Conservation (phyloP, 805 yeast genomes). For the Nakazawaea ambrosiae region DNA sequence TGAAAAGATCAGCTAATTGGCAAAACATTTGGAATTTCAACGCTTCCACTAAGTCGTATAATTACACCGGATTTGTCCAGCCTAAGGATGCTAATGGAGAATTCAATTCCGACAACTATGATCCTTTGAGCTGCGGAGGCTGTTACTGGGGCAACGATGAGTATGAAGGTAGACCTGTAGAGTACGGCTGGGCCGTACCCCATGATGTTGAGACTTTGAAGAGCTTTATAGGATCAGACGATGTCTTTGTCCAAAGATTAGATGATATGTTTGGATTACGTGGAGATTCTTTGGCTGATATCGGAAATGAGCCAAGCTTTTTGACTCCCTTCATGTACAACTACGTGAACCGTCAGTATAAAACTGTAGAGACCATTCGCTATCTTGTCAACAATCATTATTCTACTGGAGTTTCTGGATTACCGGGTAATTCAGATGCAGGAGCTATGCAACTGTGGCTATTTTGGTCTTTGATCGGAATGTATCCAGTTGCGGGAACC, state of each 20-base stretch:
- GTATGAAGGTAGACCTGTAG: conserved; percentile 27
- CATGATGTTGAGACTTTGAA: conserved; percentile 25
- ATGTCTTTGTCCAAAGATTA: conserved; percentile 20
- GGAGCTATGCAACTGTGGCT: conserved; percentile 33
- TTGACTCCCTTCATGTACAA: conserved; percentile 28
- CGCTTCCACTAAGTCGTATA: conserved; percentile 14
- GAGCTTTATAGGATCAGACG: conserved; percentile 21
- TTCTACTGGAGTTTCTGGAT: conserved; percentile 20
- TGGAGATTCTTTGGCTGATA: conserved; percentile 24
- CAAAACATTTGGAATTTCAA: conserved; percentile 27
- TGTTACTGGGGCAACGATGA: conserved; percentile 29
- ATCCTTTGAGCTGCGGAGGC: conserved; percentile 25
- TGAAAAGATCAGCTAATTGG: conserved; percentile 28
- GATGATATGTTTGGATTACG: conserved; percentile 28
- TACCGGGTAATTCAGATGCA: conserved; percentile 32
- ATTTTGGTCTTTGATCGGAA: conserved; percentile 26
- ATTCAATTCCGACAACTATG: conserved; percentile 21
- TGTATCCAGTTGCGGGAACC: conserved; percentile 30
- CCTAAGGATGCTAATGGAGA: conserved; percentile 24
- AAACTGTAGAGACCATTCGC: conserved; percentile 24
- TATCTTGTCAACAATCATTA: conserved; percentile 23
- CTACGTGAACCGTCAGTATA: conserved; percentile 22
- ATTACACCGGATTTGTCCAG: conserved; percentile 27
- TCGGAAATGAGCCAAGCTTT: conserved; percentile 32
- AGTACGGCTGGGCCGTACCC: conserved; percentile 30